Base-by-base conservation (phyloP, 345 rosid genomes). In the Rhodamnia rubescens region DNA sequence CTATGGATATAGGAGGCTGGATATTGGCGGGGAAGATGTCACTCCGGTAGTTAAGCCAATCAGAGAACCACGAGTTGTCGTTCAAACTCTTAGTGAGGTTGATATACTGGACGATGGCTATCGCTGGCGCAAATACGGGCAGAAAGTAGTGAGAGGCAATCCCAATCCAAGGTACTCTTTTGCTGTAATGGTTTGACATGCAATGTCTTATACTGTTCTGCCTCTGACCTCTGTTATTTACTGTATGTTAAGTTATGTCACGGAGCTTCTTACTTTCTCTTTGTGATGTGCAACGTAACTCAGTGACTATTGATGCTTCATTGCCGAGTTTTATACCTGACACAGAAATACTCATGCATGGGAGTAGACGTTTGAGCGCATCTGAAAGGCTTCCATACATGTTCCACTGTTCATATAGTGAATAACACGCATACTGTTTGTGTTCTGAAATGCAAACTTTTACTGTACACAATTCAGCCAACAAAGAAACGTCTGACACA, bases 111-210 rank as follows among this genome's bases (percentile, higher is more conserved):
- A 98, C 86, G 99, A 98, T 89, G 99, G 99, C 86, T 98, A 98
- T 86, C 89, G 97, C 57, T 98, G 99, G 99, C 98, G 99, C 92
- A 98, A 98, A 90, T 98, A 98, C 91, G 99, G 99, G 86, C 99
- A 98, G 92, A 98, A 98, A 92, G 98, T 98, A 86, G 99, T 98
- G 74, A 91, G 99, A 87, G 99, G 98, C 86, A 98, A 98, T 93
- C 98, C 99, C 84, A 98, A 98, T 91, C 99, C 99, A 82, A 93
- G 99, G 99, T 96, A 87, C 57, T 83, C 88, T 81, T 53, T 56
- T 54, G 44, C n/a, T 40, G 26, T 52, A 26, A n/a, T 22, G 29
- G 78, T 69, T 69, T 1, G 78, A 69, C 78, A 4, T 20, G 24
- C 78, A 18, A 36, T 8, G 47, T 55, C 52, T 29, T 69, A 13